Conservation (phyloP, 805 yeast species). For the Blastobotrys peoriensis region DNA sequence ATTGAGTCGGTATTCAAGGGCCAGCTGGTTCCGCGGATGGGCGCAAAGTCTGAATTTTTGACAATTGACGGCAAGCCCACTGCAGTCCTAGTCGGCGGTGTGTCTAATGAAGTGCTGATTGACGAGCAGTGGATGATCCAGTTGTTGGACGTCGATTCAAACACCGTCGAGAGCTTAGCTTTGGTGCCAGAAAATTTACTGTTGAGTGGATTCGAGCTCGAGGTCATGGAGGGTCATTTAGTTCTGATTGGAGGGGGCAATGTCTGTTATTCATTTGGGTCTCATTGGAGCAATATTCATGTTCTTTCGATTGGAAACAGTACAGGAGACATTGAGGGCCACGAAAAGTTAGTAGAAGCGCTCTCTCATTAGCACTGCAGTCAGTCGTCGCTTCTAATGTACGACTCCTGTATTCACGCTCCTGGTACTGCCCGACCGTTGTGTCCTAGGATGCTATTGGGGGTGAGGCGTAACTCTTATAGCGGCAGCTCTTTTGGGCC, state of each 20-base stretch:
- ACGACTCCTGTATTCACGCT: too few relatives aligned
- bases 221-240: constrained; percentile 18
- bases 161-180: not conserved
- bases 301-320: constrained; percentile 9
- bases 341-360: not conserved
- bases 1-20: constrained; percentile 32
- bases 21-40: constrained; percentile 31
- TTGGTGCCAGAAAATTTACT: constrained; percentile 21
- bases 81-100: constrained; percentile 54
- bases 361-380: too few relatives aligned
- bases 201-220: constrained; percentile 49
- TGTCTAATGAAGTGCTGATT: constrained; percentile 35
- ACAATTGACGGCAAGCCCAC: constrained; percentile 17
- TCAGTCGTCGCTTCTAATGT: too few relatives aligned
- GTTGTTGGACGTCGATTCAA: constrained; percentile 27
- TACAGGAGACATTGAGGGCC: not conserved
- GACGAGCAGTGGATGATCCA: constrained; percentile 17
- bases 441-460: too few relatives aligned
- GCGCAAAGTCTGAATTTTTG: constrained; percentile 36
- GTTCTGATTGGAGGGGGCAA: constrained; percentile 62
- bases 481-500: too few relatives aligned
- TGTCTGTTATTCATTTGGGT: constrained; percentile 76
- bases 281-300: constrained; percentile 39
- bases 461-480: too few relatives aligned
- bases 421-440: too few relatives aligned